Evolutionary conservation across 1,139 yeast species (phyloP).

Genomic region (Kazachstania sp.): DNA sequence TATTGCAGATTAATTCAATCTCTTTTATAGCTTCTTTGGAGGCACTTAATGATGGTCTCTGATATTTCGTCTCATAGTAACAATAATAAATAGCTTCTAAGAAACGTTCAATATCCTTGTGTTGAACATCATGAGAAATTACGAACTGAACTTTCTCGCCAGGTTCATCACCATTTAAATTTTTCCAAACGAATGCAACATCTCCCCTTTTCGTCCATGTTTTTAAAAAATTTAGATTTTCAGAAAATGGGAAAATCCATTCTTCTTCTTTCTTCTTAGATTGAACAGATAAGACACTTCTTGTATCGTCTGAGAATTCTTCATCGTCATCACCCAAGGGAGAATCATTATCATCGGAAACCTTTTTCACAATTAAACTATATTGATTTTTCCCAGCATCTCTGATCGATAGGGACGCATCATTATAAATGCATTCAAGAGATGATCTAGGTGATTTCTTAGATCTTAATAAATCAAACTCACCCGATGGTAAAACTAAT

Average conservation of each 20-base stretch:
- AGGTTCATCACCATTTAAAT: constrained; percentile 64
- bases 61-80: constrained; percentile 69
- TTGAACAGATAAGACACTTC: constrained; percentile 55
- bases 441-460: constrained; percentile 81
- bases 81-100: constrained; percentile 57
- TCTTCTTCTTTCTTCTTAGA: constrained; percentile 34
- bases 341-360: constrained; percentile 50
- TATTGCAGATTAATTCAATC: constrained; percentile 31
- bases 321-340: constrained; percentile 42
- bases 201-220: constrained; percentile 37
- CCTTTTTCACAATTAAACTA: constrained; percentile 64
- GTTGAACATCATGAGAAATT: constrained; percentile 53
- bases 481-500: constrained; percentile 70
- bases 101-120: constrained; percentile 54
- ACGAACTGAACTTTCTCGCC: constrained; percentile 82
- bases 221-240: constrained; percentile 39
- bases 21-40: constrained; percentile 45
- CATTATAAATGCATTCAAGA: constrained; percentile 74
- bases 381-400: constrained; percentile 56
- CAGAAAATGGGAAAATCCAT: constrained; percentile 23
- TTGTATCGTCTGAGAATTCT: constrained; percentile 37
- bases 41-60: constrained; percentile 43
- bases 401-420: constrained; percentile 67
- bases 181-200: constrained; percentile 67
- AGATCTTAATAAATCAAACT: constrained; percentile 61